Conservation (phyloP, 2,329 filamentous ascomycete genomes). For the Ramularia endophylla region DNA sequence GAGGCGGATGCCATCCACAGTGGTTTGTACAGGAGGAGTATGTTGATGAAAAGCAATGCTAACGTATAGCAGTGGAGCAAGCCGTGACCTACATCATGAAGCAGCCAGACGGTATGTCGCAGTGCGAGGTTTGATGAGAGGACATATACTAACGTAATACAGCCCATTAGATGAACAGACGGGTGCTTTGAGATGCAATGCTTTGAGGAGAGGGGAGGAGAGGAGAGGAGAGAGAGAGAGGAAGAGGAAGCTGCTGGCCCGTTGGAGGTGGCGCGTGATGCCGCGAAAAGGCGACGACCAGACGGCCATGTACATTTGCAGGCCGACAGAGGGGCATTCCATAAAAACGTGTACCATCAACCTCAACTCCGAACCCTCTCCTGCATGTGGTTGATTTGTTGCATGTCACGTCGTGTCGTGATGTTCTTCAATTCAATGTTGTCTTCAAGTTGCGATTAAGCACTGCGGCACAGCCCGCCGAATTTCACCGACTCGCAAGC, state of each 20-base stretch:
- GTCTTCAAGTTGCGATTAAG: too few species aligned
- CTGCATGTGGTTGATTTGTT: background rate
- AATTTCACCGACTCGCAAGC: too few species aligned
- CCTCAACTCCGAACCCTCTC: background rate
- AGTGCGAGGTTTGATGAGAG: too few species aligned
- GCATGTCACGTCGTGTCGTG: too few species aligned
- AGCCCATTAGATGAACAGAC: conserved; percentile 25
- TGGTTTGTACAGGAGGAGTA: conserved; percentile 52
- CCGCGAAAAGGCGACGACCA: conserved; percentile 10
- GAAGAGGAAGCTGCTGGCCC: background rate
- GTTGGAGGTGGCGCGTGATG: conserved; percentile 8
- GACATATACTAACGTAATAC: conserved; percentile 16
- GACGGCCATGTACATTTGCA: conserved; percentile 27
- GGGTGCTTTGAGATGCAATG: background rate
- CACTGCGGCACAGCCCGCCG: too few species aligned
- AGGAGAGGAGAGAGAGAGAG: background rate
- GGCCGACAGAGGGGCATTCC: conserved; percentile 16
- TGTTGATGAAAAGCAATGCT: conserved; percentile 19
- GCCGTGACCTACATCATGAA: conserved; percentile 89
- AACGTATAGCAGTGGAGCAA: conserved; percentile 66
- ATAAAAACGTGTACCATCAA: conserved; percentile 29
- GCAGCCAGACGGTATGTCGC: conserved; percentile 78
- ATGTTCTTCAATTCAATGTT: too few species aligned
- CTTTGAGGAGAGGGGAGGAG: background rate
- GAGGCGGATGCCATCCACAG: conserved; percentile 92